phyloP scores from a whole-genome alignment of 2,329 filamentous ascomycete genomes.

The Cadophora malorum region DNA sequence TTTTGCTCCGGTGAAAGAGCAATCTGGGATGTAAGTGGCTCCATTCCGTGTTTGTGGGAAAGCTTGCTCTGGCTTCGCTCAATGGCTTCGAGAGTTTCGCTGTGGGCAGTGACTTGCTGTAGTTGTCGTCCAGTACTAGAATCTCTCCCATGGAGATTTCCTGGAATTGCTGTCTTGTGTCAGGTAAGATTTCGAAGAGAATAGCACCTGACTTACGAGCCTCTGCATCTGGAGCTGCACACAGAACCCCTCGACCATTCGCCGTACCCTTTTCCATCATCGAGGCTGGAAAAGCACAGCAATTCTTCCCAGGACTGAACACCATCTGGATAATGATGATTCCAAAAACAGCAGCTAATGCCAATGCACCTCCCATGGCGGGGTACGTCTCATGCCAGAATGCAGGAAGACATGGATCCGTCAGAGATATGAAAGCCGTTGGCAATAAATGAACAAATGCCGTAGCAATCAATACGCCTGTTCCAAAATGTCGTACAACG shows the following conservation, averaged over 20 bases:
- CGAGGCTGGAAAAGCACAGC: slow-evolving; percentile 14
- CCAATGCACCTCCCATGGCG: slow-evolving; percentile 20
- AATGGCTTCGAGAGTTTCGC: slow-evolving; percentile 5
- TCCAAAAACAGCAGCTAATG: slow-evolving; percentile 21
- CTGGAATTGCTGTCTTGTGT: neutral
- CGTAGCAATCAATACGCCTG: slow-evolving; percentile 81
- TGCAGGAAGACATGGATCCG: slow-evolving; percentile 50
- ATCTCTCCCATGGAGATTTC: slow-evolving; percentile 15
- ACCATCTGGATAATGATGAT: slow-evolving; percentile 22
- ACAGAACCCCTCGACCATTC: neutral
- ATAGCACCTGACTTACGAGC: neutral
- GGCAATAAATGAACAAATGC: slow-evolving; percentile 75
- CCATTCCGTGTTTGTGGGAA: slow-evolving; percentile 26
- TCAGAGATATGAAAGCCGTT: slow-evolving; percentile 65
- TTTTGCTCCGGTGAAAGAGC: slow-evolving; percentile 55
- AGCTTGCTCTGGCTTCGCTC: slow-evolving; percentile 12
- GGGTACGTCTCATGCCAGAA: slow-evolving; percentile 25
- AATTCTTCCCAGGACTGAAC: slow-evolving; percentile 19
- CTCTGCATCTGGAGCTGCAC: neutral
- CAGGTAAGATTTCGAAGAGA: neutral
- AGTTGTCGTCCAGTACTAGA: slow-evolving; percentile 16
- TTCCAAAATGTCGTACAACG: slow-evolving; percentile 60
- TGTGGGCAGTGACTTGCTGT: slow-evolving; percentile 21
- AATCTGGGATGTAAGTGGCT: slow-evolving; percentile 24
- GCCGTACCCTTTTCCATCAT: slow-evolving; percentile 13